Percentiles rank a stretch among this genome's conserved stretches.
These are phyloP conservation scores for Prunella vulgaris DNA, from an alignment of 257 asterid genomes.

Conservation along the genomic window DNA sequence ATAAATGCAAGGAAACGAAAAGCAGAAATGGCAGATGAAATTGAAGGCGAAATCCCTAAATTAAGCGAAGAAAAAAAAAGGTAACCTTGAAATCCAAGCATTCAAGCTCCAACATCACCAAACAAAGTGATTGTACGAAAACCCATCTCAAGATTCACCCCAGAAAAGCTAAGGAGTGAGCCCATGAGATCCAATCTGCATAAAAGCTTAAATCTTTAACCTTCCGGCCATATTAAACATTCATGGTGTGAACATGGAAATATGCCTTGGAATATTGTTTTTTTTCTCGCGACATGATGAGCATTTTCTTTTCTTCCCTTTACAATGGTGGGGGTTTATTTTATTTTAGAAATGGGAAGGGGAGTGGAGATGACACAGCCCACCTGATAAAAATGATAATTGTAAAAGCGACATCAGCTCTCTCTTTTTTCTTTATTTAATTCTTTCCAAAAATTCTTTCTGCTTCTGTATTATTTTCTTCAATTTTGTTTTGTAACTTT, in stretches of 20 bases:
- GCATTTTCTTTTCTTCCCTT: slow-evolving; percentile 22
- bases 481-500: slow-evolving; percentile 16
- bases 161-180: slow-evolving; percentile 13
- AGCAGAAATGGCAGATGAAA: slow-evolving; percentile 10
- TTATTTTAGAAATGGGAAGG: too few species aligned
- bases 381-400: slow-evolving; percentile 13
- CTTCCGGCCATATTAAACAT: slow-evolving; percentile 12
- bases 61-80: neutral
- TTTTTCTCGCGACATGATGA: slow-evolving; percentile 17
- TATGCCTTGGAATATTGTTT: slow-evolving; percentile 14
- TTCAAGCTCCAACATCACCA: slow-evolving; percentile 13
- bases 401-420: slow-evolving; percentile 16
- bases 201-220: slow-evolving; percentile 28
- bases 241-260: slow-evolving; percentile 27
- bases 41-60: neutral
- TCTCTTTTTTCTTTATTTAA: neutral
- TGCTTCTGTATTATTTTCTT: slow-evolving; percentile 26
- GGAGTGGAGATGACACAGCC: slow-evolving; percentile 6
- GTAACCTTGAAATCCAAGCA: slow-evolving; percentile 27
- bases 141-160: slow-evolving; percentile 23
- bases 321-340: slow-evolving; percentile 23
- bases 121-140: slow-evolving; percentile 3
- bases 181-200: slow-evolving; percentile 38
- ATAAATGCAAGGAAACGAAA: slow-evolving; percentile 12
- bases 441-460: neutral